Percentiles rank a stretch among this genome's conserved stretches.
These are phyloP conservation scores for Xylariales sp. DNA, from an alignment of 2,329 filamentous ascomycete species.

Conservation along the genomic window DNA sequence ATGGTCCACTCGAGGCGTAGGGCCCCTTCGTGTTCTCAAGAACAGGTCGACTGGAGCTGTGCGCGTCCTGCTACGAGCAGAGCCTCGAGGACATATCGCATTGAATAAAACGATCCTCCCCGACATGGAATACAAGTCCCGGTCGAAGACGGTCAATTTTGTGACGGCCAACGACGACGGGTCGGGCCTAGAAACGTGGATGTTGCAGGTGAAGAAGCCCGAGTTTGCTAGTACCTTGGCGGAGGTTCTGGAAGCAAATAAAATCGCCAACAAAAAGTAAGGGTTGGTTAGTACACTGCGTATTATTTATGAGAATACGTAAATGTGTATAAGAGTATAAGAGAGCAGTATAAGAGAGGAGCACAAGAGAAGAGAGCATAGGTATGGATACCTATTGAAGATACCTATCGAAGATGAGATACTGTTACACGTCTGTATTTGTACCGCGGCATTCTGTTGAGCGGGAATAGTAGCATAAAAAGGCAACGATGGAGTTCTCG, in stretches of 20 bases:
- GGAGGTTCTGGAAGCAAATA: conserved; percentile 63
- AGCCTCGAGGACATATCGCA: conserved; percentile 78
- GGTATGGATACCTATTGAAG: no score
- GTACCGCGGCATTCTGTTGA: conserved; percentile 27
- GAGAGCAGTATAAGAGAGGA: not conserved
- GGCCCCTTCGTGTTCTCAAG: conserved; percentile 77
- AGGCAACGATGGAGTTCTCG: conserved; percentile 22
- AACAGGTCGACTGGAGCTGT: conserved; percentile 75
- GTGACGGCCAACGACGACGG: conserved; percentile 68
- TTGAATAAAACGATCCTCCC: conserved; percentile 76
- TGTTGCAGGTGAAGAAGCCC: conserved; percentile 74
- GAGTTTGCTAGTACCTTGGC: conserved; percentile 64
- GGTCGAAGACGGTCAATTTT: conserved; percentile 70
- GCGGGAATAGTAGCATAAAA: conserved; percentile 23
- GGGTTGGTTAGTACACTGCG: not conserved
- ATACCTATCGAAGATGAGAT: not conserved
- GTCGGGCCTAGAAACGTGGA: conserved; percentile 74
- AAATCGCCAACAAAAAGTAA: conserved; percentile 66
- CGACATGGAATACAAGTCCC: conserved; percentile 70
- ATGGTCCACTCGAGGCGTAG: conserved; percentile 78
- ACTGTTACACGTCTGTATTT: conserved; percentile 18
- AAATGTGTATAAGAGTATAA: not conserved
- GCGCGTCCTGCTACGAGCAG: conserved; percentile 78
- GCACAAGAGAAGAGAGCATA: no score
- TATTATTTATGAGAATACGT: not conserved